Conservation (phyloP, 768 basidiomycete genomes). For the Termitomyces eurrhizus region DNA sequence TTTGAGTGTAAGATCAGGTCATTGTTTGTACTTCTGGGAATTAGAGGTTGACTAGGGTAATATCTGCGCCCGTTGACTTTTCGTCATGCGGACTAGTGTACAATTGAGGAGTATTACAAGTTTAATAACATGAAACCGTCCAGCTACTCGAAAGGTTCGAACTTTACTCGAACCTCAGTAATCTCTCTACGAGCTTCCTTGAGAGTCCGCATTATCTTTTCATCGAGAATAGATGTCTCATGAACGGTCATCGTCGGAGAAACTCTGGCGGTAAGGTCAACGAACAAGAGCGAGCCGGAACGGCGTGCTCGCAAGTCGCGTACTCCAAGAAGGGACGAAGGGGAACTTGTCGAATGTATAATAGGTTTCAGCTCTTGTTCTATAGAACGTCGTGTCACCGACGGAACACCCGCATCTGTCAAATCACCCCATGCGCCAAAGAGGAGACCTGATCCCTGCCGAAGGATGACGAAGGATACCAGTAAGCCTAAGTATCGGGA, state of each 20-base stretch:
- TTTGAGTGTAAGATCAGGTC: neutral
- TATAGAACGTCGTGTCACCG: conserved; percentile 48
- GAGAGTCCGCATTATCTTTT: conserved; percentile 51
- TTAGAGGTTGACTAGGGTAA: neutral
- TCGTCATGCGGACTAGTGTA: conserved; percentile 3
- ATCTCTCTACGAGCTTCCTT: conserved; percentile 60
- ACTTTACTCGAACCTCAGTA: conserved; percentile 67
- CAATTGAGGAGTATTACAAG: conserved; percentile 1
- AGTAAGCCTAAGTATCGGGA: conserved; percentile 52
- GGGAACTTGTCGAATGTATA: conserved; percentile 26
- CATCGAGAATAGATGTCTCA: conserved; percentile 59
- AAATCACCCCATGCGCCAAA: conserved; percentile 74
- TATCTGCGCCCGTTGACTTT: neutral
- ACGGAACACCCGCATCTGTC: conserved; percentile 77
- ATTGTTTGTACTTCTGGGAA: neutral
- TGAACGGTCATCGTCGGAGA: conserved; percentile 52
- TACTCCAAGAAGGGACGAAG: conserved; percentile 38
- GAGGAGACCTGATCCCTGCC: conserved; percentile 68
- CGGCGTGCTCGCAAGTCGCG: conserved; percentile 66
- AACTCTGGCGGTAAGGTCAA: conserved; percentile 79
- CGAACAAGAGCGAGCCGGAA: conserved; percentile 75
- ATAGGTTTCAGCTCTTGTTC: conserved; percentile 54
- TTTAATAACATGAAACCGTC: neutral
- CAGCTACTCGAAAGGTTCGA: conserved; percentile 32
- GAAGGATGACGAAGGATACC: conserved; percentile 87